Base-by-base conservation (phyloP, 176 grass and related monocot species). In the Puya raimondii region DNA sequence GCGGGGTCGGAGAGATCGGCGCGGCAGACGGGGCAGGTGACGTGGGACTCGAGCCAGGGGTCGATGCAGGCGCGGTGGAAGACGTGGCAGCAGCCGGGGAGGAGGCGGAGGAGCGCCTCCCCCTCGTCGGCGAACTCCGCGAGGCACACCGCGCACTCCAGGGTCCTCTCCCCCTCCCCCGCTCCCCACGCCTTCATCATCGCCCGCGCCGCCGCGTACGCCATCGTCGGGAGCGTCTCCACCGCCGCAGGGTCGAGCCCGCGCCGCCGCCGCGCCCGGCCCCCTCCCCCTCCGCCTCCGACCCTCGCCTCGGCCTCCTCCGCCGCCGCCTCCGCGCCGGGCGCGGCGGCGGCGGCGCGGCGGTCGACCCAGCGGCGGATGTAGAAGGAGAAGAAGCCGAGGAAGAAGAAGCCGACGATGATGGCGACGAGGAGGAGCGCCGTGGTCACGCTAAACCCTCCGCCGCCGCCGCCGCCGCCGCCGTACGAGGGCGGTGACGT, bases 21-120 rank as follows among this genome's bases (percentile, higher is more conserved):
- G 57, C 93, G 89, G 83, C 93, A 96, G 1, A 96, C 89, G 9
- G 93, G 93, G 67, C 93, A 96, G 53, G 89, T 96, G 49, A 85
- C 75, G 53, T 96, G 84, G 26, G 79, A 77, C 1, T 72, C 59
- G 12, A 96, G 79, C 93, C 93, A 96, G 0, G 73, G 64, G 81
- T 96, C 84, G 53, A 96, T 83, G 84, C 93, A 96, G 0, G 66
- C 79, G 11, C 79, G 59, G 64, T 96, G 93, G 84, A 96, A 96
- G 4, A 96, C 86, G 65, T 96, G 93, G 81, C 81, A 86, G 71
- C 93, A 96, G 0, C 81, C 80, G 22, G 88, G 88, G 25, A 96
- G 81, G 16, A 92, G 81, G 0, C 93, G 83, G 15, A 96, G 83
- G 15, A 96, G 84, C 65, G 79, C 80, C 63, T 87, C 85, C n/a